phyloP scores from a whole-genome alignment of 208 protist genomes.

The Spironucleus salmonicida region DNA sequence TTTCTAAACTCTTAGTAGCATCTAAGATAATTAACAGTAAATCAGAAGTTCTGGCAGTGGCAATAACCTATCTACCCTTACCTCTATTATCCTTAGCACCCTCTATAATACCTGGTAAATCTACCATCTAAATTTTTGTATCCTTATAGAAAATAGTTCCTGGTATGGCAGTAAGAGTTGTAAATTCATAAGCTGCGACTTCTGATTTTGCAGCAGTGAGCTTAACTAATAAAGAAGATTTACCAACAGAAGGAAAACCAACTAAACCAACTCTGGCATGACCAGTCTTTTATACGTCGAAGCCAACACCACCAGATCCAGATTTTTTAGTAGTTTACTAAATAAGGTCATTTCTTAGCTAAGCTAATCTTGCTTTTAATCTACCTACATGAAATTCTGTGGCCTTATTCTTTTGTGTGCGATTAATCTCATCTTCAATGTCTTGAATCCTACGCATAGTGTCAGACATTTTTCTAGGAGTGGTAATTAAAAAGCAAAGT shows the following conservation, averaged over 20 bases:
- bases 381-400: constrained; percentile 63
- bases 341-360: constrained; percentile 70
- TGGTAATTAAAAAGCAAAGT: no score
- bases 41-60: constrained; percentile 40
- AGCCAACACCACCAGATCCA: constrained; percentile 54
- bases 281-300: constrained; percentile 78
- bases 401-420: constrained; percentile 45
- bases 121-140: constrained; percentile 43
- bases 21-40: constrained; percentile 44
- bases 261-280: constrained; percentile 58
- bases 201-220: constrained; percentile 79
- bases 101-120: constrained; percentile 47
- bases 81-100: constrained; percentile 42
- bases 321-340: constrained; percentile 32
- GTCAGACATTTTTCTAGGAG: no score
- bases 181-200: constrained; percentile 89
- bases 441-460: constrained; percentile 32
- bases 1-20: constrained; percentile 28
- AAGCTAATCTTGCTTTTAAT: constrained; percentile 88
- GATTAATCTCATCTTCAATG: constrained; percentile 33
- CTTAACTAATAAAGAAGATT: constrained; percentile 65
- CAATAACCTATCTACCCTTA: constrained; percentile 44
- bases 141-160: constrained; percentile 36
- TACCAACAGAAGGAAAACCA: constrained; percentile 54
- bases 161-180: constrained; percentile 93